phyloP scores from a whole-genome alignment of 1,284 basidiomycete species.

The Meira nashicola region DNA sequence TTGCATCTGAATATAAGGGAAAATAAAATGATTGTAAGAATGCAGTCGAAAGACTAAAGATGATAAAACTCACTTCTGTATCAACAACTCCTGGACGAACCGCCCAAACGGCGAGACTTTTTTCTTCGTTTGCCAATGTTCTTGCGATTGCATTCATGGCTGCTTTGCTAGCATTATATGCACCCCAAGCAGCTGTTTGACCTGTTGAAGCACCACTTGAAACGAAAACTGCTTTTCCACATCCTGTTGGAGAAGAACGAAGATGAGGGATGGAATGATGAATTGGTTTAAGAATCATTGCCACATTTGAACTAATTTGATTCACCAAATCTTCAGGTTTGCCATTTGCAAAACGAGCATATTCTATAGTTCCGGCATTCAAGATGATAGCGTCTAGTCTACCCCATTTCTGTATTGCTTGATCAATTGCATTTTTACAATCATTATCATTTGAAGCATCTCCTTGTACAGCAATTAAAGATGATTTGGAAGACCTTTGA shows the following conservation, averaged over 20 bases:
- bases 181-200: conserved; percentile 66
- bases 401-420: conserved; percentile 61
- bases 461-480: conserved; percentile 58
- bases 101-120: conserved; percentile 67
- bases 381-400: conserved; percentile 70
- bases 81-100: conserved; percentile 80
- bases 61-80: conserved; percentile 39
- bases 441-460: conserved; percentile 63
- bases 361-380: conserved; percentile 68
- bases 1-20: conserved; percentile 51
- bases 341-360: conserved; percentile 15
- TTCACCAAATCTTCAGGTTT: conserved; percentile 59
- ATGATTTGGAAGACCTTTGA: background rate
- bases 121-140: conserved; percentile 76
- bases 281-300: conserved; percentile 68
- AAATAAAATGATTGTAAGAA: background rate
- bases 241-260: conserved; percentile 55
- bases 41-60: background rate
- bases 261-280: conserved; percentile 65
- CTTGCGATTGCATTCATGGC: conserved; percentile 76
- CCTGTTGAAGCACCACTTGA: conserved; percentile 74
- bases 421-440: conserved; percentile 60
- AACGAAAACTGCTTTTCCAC: conserved; percentile 69
- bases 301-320: conserved; percentile 76
- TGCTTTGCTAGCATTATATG: conserved; percentile 66